Evolutionary conservation across 495 filamentous ascomycete species (phyloP), one percentile per base, ranked within the genome.

Genomic region (Talaromyces liani): DNA sequence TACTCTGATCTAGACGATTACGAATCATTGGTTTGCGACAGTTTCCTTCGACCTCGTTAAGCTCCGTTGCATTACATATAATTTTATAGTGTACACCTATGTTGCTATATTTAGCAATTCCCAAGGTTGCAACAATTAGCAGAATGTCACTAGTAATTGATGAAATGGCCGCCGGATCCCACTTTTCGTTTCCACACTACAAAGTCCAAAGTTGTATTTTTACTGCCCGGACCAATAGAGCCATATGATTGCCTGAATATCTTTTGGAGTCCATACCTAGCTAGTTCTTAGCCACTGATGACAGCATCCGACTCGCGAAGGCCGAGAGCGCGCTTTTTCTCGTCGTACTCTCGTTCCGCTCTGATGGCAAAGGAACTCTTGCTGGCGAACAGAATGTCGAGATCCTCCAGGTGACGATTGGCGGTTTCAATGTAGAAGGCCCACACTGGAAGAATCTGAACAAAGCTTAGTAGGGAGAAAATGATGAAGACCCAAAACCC

Each of bases 391-490:
- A 83, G 74, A n/a, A 73, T 69, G 60, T 82, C 78, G 66, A 83
- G 77, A 60, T 81, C 75, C 64, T 83, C 80, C 14, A 84, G 69
- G 18, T 68, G 72, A 2, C 81, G 72, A 58, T 79, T 77, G 1
- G 79, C 77, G 4, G 80, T 82, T 70, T 84, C 81, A 14, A 81
- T 77, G 64, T 79, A 84, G 71, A 84, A 78, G 65, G 77, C 69
- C 60, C 79, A 78, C 20, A 79, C 73, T 27, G 72, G 75, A 16
- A 75, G 72, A 7, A 78, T 67, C 67, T 74, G 72, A 58, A 77
- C 69, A 33, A 81, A 68, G 53, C 81, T 81, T 6, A 80, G 67
- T 9, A 73, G 70, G 27, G 75, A 78, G 55, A 81, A 80, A 20
- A 82, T 65, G 49, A 81, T 73, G 57, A 80, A 75, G 4, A 79